Evolutionary conservation across 1,139 yeast species (phyloP), one percentile per base, ranked within the genome.

Genomic region (Yamadazyma sp.): DNA sequence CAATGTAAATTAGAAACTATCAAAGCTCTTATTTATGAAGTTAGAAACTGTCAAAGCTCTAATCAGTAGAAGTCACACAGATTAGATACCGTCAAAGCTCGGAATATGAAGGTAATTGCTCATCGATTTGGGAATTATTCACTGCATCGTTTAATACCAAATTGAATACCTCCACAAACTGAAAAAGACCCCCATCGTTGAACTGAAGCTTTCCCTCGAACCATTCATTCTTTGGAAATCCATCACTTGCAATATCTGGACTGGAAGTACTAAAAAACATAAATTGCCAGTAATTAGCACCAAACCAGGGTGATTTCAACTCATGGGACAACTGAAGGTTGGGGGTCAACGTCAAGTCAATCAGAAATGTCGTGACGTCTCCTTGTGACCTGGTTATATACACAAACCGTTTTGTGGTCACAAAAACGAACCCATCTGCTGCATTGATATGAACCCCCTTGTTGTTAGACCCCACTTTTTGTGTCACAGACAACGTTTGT

Each of bases 261-360:
- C 44, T 46, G 3, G 56, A 43, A 2, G 62, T 53, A 39, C 70
- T 62, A 37, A 54, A 64, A 48, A 76, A 72, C 31, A 67, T 39
- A 34, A 73, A 65, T 46, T 66, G 64, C 71, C 76, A 74, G 49
- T 65, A 71, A 48, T 75, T 76, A 15, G 78, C 66, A 0, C 82
- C 82, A 51, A 76, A 72, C 80, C 79, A 75, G 1, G 80, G 80
- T 14, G 76, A 63, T 39, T 68, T 63, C 34, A 75, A 46, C 37
- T 64, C 59, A 49, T 71, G 73, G 0, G 70, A 56, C 26, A 63
- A 54, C 35, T 57, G 64, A 15, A 63, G 38, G 10, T 37, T 29
- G 1, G 59, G 52, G 5, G 56, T 48, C 22, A 46, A 36, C 5
- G 41, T 43, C 30, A 70, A 49, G 29, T 62, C 67, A 9, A 70